phyloP scores from a whole-genome alignment of 2,329 filamentous ascomycete genomes.

The Exophiala aquamarina region DNA sequence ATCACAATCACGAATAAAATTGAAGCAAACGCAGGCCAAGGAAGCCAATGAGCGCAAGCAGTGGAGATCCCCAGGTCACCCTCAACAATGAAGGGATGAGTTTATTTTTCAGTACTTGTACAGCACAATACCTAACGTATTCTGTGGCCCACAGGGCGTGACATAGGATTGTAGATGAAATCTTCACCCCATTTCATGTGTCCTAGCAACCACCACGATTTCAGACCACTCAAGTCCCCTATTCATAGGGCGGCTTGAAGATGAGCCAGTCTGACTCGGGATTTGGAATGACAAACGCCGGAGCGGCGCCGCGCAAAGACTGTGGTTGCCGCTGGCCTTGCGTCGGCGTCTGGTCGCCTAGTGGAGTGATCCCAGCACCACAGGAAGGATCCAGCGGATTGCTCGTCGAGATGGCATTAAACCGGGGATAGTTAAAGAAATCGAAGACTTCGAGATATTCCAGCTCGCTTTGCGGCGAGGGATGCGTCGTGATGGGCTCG shows the following conservation, averaged over 20 bases:
- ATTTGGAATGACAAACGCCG: constrained; percentile 45
- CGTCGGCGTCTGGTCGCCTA: constrained; percentile 16
- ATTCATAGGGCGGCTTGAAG: constrained; percentile 26
- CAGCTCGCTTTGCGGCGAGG: constrained; percentile 56
- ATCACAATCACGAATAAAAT: too few species aligned
- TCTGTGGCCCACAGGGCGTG: too few species aligned
- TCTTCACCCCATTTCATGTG: too few species aligned
- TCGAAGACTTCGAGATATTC: constrained; percentile 92
- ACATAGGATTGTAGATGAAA: too few species aligned
- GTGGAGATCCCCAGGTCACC: too few species aligned
- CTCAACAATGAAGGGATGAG: too few species aligned
- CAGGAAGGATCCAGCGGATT: not conserved
- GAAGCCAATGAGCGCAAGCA: too few species aligned
- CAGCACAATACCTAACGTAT: too few species aligned
- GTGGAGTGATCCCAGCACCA: not conserved
- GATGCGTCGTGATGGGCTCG: constrained; percentile 21
- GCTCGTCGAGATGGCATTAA: constrained; percentile 37
- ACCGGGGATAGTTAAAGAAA: constrained; percentile 85
- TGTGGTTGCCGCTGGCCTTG: constrained; percentile 8
- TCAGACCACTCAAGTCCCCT: not conserved
- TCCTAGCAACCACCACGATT: too few species aligned
- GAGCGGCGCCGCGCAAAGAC: constrained; percentile 32
- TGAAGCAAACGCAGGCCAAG: too few species aligned
- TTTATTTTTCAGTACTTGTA: too few species aligned
- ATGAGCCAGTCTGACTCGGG: constrained; percentile 47